Percentiles rank a stretch among this genome's conserved stretches.
Conservation (phyloP, 345 rosid species). For the Lumnitzera littorea region DNA sequence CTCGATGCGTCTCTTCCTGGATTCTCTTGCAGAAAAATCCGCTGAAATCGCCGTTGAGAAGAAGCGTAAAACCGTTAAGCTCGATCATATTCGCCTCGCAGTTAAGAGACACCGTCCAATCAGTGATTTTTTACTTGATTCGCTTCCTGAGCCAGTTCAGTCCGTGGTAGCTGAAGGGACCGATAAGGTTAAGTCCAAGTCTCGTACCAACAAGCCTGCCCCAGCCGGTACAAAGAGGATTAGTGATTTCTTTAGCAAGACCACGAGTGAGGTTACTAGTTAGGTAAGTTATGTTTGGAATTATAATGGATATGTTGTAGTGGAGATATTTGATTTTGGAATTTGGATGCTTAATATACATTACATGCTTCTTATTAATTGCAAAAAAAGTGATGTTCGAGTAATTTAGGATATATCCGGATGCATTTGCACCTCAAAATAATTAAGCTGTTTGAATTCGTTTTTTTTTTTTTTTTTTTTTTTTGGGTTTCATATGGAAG, state of each 20-base stretch:
- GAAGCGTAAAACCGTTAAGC: constrained; percentile 65
- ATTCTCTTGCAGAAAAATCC: constrained; percentile 62
- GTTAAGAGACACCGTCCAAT: constrained; percentile 73
- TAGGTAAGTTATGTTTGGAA: constrained; percentile 6
- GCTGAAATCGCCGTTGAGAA: constrained; percentile 44
- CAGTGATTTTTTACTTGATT: constrained; percentile 76
- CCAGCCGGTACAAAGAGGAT: constrained; percentile 58
- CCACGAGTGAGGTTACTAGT: constrained; percentile 27
- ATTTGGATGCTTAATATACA: too few species aligned
- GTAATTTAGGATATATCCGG: too few species aligned
- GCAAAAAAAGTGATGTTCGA: too few species aligned
- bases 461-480: too few species aligned
- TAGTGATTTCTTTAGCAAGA: constrained; percentile 49
- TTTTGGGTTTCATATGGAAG: too few species aligned
- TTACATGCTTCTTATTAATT: too few species aligned
- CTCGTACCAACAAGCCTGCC: constrained; percentile 21
- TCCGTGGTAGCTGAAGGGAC: constrained; percentile 8
- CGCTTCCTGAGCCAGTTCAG: constrained; percentile 55
- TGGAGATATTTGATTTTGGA: background rate
- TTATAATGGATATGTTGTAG: background rate
- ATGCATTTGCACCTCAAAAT: too few species aligned
- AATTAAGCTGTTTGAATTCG: too few species aligned
- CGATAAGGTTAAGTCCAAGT: constrained; percentile 9
- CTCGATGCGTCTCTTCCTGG: constrained; percentile 68
- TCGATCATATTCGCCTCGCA: constrained; percentile 58